Evolutionary conservation across 352 stramenopile genomes (phyloP).

Genomic region (Globisporangium rhizosaccharum): DNA sequence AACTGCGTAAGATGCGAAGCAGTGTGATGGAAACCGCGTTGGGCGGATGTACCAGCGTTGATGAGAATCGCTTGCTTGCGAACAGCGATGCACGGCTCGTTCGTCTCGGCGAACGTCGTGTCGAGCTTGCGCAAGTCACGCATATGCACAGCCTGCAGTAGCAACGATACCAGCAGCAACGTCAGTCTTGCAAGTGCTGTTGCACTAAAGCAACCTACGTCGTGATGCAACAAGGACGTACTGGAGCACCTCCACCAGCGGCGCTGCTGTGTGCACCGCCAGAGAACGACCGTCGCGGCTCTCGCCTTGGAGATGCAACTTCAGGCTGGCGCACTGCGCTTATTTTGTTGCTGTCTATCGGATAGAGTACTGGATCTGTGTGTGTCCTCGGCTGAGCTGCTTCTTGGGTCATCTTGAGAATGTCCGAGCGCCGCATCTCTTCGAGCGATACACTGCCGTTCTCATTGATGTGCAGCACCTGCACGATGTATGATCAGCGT

Average conservation of each 20-base stretch:
- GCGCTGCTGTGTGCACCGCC: background rate
- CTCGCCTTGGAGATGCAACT: background rate
- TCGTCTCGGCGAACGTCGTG: slow-evolving; percentile 54
- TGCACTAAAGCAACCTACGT: too few relatives aligned
- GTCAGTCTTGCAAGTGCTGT: too few relatives aligned
- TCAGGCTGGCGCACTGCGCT: slow-evolving; percentile 1
- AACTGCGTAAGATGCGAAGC: too few relatives aligned
- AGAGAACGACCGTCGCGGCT: background rate
- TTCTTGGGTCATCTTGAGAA: slow-evolving; percentile 18
- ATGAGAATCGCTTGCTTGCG: slow-evolving; percentile 42
- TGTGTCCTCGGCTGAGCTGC: background rate
- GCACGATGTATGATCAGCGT: background rate
- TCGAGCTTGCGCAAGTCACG: slow-evolving; percentile 71
- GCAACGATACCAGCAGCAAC: too few relatives aligned
- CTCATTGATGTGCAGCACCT: slow-evolving; percentile 18
- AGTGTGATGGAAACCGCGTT: too few relatives aligned
- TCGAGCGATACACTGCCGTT: slow-evolving; percentile 7
- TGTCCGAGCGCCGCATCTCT: slow-evolving; percentile 14
- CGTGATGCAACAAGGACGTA: background rate
- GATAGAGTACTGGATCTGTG: background rate
- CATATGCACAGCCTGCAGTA: slow-evolving; percentile 38
- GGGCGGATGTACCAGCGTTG: slow-evolving; percentile 14
- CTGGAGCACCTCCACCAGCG: background rate
- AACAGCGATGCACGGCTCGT: slow-evolving; percentile 33
- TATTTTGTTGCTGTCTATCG: slow-evolving; percentile 1